These are phyloP conservation scores for Cyberlindnera euphorbiiphila DNA, from an alignment of 805 yeast genomes.

Conservation along the genomic window DNA sequence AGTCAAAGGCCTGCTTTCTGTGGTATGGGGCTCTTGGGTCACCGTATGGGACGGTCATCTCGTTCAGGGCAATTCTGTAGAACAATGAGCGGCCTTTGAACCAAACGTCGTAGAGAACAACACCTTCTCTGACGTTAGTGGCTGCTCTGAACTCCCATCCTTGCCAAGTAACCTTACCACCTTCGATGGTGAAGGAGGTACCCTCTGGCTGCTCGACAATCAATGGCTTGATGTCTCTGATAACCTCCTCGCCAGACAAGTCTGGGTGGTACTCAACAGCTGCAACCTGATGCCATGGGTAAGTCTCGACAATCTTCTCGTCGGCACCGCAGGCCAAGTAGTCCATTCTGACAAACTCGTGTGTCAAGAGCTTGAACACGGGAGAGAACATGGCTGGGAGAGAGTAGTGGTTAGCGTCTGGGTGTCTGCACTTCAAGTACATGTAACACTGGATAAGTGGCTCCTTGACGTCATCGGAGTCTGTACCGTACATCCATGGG, in stretches of 20 bases:
- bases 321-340: constrained; percentile 71
- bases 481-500: constrained; percentile 88
- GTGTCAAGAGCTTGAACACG: constrained; percentile 59
- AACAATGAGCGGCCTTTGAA: constrained; percentile 75
- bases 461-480: constrained; percentile 46
- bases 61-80: constrained; percentile 70
- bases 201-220: constrained; percentile 76
- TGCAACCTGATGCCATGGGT: constrained; percentile 56
- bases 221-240: constrained; percentile 66
- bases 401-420: constrained; percentile 73
- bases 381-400: constrained; percentile 72
- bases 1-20: constrained; percentile 82
- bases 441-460: constrained; percentile 70
- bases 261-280: constrained; percentile 74
- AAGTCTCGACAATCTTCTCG: constrained; percentile 48
- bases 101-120: constrained; percentile 65
- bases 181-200: constrained; percentile 59
- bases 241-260: constrained; percentile 45
- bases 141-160: constrained; percentile 78
- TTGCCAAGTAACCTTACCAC: constrained; percentile 69
- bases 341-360: constrained; percentile 66
- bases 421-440: constrained; percentile 66
- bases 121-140: constrained; percentile 73
- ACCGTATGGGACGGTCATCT: constrained; percentile 87
- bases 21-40: constrained; percentile 82